These are phyloP conservation scores for Cryptococcus jaspeensis DNA, from an alignment of 1,284 basidiomycete genomes.

Conservation along the genomic window DNA sequence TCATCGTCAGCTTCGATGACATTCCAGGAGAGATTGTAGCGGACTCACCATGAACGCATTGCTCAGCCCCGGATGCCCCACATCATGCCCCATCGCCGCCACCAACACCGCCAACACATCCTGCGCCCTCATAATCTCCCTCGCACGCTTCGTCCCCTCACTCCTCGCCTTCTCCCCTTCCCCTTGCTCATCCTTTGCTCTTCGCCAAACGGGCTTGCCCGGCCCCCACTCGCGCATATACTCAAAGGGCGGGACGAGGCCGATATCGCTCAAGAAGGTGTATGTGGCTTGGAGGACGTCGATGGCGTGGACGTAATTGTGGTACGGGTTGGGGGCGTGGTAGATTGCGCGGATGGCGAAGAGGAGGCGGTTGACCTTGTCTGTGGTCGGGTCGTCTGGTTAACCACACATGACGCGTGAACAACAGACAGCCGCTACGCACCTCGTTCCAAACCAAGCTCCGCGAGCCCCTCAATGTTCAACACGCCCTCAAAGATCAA, in stretches of 20 bases:
- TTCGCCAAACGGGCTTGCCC: slow-evolving; percentile 31
- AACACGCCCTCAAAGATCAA: slow-evolving; percentile 63
- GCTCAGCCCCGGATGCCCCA: slow-evolving; percentile 87
- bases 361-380: slow-evolving; percentile 70
- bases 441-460: slow-evolving; percentile 67
- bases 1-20: not conserved
- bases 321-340: slow-evolving; percentile 84
- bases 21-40: not conserved
- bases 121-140: slow-evolving; percentile 59
- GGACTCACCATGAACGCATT: slow-evolving; percentile 83
- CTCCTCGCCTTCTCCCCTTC: slow-evolving; percentile 26
- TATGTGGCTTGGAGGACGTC: slow-evolving; percentile 92
- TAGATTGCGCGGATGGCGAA: slow-evolving; percentile 81
- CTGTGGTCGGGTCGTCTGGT: slow-evolving; percentile 22
- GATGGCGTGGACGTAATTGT: slow-evolving; percentile 92
- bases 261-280: slow-evolving; percentile 72
- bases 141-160: slow-evolving; percentile 35
- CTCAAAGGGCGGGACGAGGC: slow-evolving; percentile 71
- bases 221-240: slow-evolving; percentile 35
- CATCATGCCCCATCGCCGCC: slow-evolving; percentile 91
- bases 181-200: slow-evolving; percentile 9
- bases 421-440: slow-evolving; percentile 42
- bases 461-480: slow-evolving; percentile 66
- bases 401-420: not conserved
- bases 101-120: slow-evolving; percentile 82